phyloP scores from a whole-genome alignment of 2,329 filamentous ascomycete species.

The Setomelanomma holmii region DNA sequence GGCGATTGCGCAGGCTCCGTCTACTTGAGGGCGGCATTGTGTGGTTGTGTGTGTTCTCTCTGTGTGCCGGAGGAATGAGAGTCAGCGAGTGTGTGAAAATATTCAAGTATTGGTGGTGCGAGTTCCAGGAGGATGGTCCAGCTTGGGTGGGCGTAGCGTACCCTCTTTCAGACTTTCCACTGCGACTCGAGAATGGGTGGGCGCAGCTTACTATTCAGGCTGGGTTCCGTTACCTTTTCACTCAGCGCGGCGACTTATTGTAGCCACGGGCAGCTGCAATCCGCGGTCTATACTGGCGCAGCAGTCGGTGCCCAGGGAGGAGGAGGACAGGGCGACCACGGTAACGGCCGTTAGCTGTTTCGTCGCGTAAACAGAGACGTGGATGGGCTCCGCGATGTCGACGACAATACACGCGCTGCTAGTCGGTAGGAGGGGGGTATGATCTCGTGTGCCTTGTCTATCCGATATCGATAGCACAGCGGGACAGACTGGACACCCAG shows the following conservation, averaged over 20 bases:
- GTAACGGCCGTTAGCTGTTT: conserved; percentile 3
- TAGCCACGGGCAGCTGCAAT: background rate
- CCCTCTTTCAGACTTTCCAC: conserved; percentile 9
- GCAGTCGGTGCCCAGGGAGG: background rate
- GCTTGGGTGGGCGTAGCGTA: conserved; percentile 4
- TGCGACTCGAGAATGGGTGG: conserved; percentile 20
- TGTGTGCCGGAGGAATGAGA: conserved; percentile 1
- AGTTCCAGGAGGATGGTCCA: conserved; percentile 15
- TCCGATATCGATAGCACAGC: conserved; percentile 12
- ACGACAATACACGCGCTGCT: background rate
- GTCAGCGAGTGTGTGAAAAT: conserved; percentile 23
- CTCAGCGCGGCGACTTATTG: background rate
- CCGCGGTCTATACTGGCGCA: background rate
- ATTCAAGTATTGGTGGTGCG: background rate
- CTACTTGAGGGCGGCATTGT: conserved; percentile 35
- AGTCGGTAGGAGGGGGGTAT: background rate
- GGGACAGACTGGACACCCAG: conserved; percentile 1
- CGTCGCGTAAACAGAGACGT: conserved; percentile 8
- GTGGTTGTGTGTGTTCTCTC: conserved; percentile 9
- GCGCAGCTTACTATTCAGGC: conserved; percentile 5
- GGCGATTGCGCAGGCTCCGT: conserved; percentile 37
- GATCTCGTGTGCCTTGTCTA: conserved; percentile 1
- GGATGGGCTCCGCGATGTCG: background rate
- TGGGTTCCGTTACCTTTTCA: background rate
- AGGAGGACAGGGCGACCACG: background rate